Conservation (phyloP, 2,329 filamentous ascomycete species). For the Podosphaera xanthii region DNA sequence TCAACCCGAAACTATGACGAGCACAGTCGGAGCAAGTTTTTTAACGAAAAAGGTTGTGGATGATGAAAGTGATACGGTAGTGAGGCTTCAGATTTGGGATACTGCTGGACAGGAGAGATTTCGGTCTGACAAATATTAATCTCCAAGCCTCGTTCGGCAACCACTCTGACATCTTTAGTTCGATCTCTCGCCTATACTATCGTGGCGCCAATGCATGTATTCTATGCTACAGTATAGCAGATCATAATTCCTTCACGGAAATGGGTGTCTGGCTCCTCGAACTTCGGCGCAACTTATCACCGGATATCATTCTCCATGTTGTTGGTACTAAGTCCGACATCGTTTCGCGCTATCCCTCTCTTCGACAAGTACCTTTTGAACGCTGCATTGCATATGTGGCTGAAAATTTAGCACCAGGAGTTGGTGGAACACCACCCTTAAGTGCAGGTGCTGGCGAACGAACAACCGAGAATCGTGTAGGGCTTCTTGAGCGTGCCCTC, state of each 20-base stretch:
- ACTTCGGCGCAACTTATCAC: conserved; percentile 51
- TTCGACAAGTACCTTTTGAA: conserved; percentile 76
- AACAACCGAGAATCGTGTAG: conserved; percentile 2
- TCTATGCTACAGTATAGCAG: conserved; percentile 84
- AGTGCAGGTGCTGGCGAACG: conserved; percentile 22
- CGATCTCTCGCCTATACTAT: conserved; percentile 89
- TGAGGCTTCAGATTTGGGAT: conserved; percentile 91
- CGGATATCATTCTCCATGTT: conserved; percentile 66
- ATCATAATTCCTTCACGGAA: conserved; percentile 63
- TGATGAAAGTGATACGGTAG: conserved; percentile 61
- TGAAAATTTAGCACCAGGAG: conserved; percentile 60
- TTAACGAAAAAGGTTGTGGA: conserved; percentile 63
- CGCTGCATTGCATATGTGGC: conserved; percentile 89
- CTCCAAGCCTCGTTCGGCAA: conserved; percentile 1
- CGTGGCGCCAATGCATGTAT: conserved; percentile 85
- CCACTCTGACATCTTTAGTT: conserved; percentile 18
- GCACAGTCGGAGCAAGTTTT: conserved; percentile 62
- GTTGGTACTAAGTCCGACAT: conserved; percentile 88
- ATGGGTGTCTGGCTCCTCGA: conserved; percentile 85
- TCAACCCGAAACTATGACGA: conserved; percentile 18
- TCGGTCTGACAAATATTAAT: conserved; percentile 20
- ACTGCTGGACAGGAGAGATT: conserved; percentile 92
- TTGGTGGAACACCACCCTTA: conserved; percentile 42
- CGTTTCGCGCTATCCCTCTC: conserved; percentile 58
- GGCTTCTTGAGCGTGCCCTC: conserved; percentile 2